These are phyloP conservation scores for Talaromyces borbonicus DNA, from an alignment of 495 filamentous ascomycete genomes.

Conservation along the genomic window DNA sequence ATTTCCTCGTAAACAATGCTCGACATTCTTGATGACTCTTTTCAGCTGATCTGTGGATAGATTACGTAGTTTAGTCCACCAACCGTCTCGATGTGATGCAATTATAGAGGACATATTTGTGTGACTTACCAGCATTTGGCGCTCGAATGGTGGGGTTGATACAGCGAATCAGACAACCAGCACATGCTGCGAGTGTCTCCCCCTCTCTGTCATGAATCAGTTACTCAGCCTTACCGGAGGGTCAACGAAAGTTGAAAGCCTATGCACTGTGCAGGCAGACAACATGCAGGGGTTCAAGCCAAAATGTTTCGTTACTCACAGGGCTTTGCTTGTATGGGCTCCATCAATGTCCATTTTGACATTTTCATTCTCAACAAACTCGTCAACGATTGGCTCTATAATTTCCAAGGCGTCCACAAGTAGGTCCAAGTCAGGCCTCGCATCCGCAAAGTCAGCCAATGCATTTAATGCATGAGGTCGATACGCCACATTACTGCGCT, in stretches of 20 bases:
- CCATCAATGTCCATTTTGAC: constrained; percentile 64
- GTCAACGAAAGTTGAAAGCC: background rate
- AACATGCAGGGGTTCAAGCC: background rate
- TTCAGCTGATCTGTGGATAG: constrained; percentile 23
- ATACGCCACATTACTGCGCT: constrained; percentile 75
- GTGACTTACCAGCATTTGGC: constrained; percentile 25
- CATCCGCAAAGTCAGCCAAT: constrained; percentile 59
- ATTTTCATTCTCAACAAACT: constrained; percentile 41
- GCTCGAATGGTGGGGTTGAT: constrained; percentile 24
- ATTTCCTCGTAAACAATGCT: constrained; percentile 25
- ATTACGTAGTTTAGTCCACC: constrained; percentile 7
- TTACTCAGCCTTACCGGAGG: constrained; percentile 3
- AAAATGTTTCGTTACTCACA: background rate
- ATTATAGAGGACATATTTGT: constrained; percentile 10
- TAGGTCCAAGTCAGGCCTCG: constrained; percentile 55
- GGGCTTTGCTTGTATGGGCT: constrained; percentile 19
- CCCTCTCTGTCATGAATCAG: constrained; percentile 14
- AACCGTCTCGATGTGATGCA: background rate
- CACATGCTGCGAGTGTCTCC: constrained; percentile 37
- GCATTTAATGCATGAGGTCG: constrained; percentile 62
- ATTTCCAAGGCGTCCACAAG: constrained; percentile 56
- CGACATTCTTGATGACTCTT: constrained; percentile 21
- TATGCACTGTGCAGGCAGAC: background rate
- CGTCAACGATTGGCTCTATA: constrained; percentile 46
- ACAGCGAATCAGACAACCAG: constrained; percentile 37